Conservation (phyloP, 2,329 filamentous ascomycete species). For the Blumeria graminis region DNA sequence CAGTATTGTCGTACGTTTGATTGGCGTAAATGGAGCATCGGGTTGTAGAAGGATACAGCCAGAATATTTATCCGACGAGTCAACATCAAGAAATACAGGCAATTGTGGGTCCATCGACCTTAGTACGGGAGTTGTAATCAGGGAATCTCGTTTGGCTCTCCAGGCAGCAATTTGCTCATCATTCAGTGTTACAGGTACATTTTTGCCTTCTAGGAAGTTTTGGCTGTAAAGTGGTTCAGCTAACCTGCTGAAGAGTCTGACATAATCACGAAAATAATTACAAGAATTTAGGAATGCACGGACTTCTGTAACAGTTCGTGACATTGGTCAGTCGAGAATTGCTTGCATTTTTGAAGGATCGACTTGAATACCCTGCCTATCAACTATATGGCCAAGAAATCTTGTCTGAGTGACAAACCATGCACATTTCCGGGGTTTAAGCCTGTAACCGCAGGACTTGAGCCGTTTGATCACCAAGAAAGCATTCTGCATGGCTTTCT, state of each 20-base stretch:
- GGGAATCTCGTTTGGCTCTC: background rate
- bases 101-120: background rate
- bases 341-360: background rate
- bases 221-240: background rate
- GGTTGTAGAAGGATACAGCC: background rate
- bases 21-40: too few relatives aligned
- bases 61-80: background rate
- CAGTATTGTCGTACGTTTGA: too few relatives aligned
- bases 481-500: background rate
- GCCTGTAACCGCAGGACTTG: background rate
- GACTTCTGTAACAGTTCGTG: background rate
- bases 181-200: background rate
- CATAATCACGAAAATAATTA: slow-evolving; percentile 1
- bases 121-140: background rate
- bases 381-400: background rate
- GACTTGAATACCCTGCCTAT: background rate
- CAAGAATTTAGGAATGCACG: background rate
- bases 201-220: background rate
- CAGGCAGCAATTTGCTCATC: background rate
- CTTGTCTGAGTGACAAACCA: background rate
- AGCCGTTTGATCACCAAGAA: background rate
- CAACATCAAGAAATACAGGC: background rate
- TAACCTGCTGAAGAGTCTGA: background rate
- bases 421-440: background rate
- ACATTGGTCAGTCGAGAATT: background rate